phyloP scores from a whole-genome alignment of 306 rosid genomes.

The Luffa acutangula region DNA sequence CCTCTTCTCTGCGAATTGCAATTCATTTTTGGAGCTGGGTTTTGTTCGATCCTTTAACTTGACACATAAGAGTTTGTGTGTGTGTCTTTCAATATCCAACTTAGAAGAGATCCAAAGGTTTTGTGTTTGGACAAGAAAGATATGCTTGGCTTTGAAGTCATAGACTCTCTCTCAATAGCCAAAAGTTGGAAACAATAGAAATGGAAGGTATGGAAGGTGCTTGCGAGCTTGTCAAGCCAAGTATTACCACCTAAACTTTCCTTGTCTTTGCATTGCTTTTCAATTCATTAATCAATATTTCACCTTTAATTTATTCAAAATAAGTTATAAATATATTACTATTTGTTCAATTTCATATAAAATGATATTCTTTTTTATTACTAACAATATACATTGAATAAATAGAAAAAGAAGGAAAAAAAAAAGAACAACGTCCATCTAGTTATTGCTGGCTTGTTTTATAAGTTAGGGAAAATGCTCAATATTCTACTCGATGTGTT shows the following conservation, averaged over 20 bases:
- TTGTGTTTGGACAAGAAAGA: neutral
- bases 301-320: neutral
- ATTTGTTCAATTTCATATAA: too few relatives aligned
- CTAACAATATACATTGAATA: too few relatives aligned
- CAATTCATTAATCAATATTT: neutral
- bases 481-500: too few relatives aligned
- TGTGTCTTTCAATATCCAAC: neutral
- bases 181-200: neutral
- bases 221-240: conserved; percentile 5
- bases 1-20: neutral
- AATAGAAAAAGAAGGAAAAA: too few relatives aligned
- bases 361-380: too few relatives aligned
- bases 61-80: neutral
- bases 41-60: neutral
- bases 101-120: neutral
- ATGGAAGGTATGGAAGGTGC: neutral
- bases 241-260: neutral
- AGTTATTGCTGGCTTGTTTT: too few relatives aligned
- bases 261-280: neutral
- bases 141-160: conserved; percentile 7
- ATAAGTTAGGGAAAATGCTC: too few relatives aligned
- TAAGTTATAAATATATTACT: too few relatives aligned
- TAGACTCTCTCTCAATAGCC: neutral
- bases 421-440: too few relatives aligned
- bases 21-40: neutral